Evolutionary conservation across 78 protist species (phyloP).

Genomic region (Dictyostelium firmibasis): DNA sequence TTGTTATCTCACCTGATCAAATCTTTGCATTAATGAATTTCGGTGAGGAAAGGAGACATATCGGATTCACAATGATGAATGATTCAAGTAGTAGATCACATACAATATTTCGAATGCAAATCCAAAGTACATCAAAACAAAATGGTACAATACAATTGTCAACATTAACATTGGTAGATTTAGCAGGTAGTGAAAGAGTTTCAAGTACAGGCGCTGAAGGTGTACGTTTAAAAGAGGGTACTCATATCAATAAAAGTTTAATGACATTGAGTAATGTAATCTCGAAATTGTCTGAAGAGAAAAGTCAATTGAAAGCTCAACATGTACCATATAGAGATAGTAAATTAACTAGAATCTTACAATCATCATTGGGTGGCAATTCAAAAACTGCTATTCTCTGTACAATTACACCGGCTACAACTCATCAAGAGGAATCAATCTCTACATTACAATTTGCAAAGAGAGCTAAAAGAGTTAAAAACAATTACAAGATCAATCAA

Average conservation of each 20-base stretch:
- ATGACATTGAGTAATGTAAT: conserved; percentile 90
- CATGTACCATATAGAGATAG: conserved; percentile 90
- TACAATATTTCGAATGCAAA: conserved; percentile 88
- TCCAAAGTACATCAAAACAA: conserved; percentile 68
- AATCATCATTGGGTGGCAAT: conserved; percentile 89
- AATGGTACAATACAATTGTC: conserved; percentile 16
- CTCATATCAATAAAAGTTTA: conserved; percentile 87
- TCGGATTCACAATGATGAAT: conserved; percentile 91
- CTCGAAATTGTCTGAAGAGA: conserved; percentile 45
- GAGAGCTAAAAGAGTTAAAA: conserved; percentile 88
- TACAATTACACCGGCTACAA: conserved; percentile 83
- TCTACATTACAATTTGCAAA: conserved; percentile 90
- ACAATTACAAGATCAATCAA: conserved; percentile 86
- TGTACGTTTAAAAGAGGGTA: conserved; percentile 85
- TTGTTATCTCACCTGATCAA: conserved; percentile 64
- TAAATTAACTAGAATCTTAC: conserved; percentile 88
- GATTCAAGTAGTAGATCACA: conserved; percentile 91
- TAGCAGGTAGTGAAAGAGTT: conserved; percentile 92
- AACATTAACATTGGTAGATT: conserved; percentile 88
- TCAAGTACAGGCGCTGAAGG: conserved; percentile 89
- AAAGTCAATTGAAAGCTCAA: neutral
- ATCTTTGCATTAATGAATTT: conserved; percentile 6
- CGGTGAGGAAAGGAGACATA: conserved; percentile 80
- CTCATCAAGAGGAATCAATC: conserved; percentile 72
- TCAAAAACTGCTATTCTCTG: conserved; percentile 80